Percentiles rank a stretch among this genome's conserved stretches.
Conservation (phyloP, 148 eudicot species). For the Rhododendron molle region DNA sequence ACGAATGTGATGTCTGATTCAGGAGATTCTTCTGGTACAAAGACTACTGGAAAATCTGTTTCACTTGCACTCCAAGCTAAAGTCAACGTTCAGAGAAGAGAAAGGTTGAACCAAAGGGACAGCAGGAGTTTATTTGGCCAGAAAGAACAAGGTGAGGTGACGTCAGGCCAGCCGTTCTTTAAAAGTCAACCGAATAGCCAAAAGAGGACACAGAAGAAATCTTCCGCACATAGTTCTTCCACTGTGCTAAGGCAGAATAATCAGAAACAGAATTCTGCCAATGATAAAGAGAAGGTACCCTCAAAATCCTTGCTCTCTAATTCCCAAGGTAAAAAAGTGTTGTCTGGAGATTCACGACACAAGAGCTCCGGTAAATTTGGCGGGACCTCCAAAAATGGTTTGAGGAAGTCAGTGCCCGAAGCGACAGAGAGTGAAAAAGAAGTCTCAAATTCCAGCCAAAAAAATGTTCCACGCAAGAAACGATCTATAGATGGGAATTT, state of each 20-base stretch:
- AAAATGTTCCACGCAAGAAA: slow-evolving; percentile 58
- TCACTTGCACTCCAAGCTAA: slow-evolving; percentile 96
- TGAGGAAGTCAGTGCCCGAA: slow-evolving; percentile 57
- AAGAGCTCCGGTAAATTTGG: slow-evolving; percentile 31
- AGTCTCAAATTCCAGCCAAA: slow-evolving; percentile 32
- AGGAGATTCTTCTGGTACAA: slow-evolving; percentile 40
- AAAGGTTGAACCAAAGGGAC: slow-evolving; percentile 37
- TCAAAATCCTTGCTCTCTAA: slow-evolving; percentile 40
- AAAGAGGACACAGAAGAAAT: slow-evolving; percentile 43
- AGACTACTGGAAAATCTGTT: slow-evolving; percentile 61
- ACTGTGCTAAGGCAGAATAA: slow-evolving; percentile 67
- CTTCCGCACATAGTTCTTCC: slow-evolving; percentile 31
- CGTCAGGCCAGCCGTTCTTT: slow-evolving; percentile 27
- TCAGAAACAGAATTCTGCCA: slow-evolving; percentile 73
- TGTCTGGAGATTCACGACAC: slow-evolving; percentile 32
- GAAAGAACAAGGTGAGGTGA: slow-evolving; percentile 41
- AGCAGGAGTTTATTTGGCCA: slow-evolving; percentile 31
- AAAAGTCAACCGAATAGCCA: slow-evolving; percentile 45
- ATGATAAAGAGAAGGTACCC: slow-evolving; percentile 42
- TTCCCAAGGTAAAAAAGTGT: slow-evolving; percentile 40
- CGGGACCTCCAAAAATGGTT: slow-evolving; percentile 37
- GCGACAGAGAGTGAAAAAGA: slow-evolving; percentile 47
- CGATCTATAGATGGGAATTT: slow-evolving; percentile 55
- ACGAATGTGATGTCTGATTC: slow-evolving; percentile 29
- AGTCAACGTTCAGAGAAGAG: slow-evolving; percentile 89